These are phyloP conservation scores for Dactylonectria macrodidyma DNA, from an alignment of 2,329 filamentous ascomycete species.

Conservation along the genomic window DNA sequence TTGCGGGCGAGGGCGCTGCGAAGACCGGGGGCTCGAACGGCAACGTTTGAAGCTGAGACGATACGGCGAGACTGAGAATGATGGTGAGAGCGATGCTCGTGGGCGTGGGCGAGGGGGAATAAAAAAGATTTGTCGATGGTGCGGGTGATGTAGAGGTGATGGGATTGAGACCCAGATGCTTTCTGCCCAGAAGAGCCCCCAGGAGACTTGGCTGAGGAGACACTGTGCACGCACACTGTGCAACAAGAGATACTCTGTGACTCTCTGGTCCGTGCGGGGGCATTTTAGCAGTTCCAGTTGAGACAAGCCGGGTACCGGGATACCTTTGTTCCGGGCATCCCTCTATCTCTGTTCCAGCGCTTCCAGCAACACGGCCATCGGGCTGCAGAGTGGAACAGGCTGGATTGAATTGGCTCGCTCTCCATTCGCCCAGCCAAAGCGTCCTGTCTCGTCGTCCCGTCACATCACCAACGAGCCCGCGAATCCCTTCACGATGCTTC, in stretches of 20 bases:
- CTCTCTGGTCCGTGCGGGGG: slow-evolving; percentile 39
- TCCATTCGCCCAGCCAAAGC: slow-evolving; percentile 46
- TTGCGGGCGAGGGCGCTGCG: slow-evolving; percentile 24
- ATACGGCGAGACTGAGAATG: slow-evolving; percentile 5
- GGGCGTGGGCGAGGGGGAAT: neutral
- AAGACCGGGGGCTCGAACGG: slow-evolving; percentile 26
- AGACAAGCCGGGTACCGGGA: slow-evolving; percentile 37
- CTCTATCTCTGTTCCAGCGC: slow-evolving; percentile 22
- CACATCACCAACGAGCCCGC: slow-evolving; percentile 44
- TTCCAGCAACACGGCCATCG: neutral
- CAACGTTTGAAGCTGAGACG: slow-evolving; percentile 9
- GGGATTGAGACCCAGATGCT: slow-evolving; percentile 27
- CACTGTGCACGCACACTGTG: slow-evolving; percentile 24
- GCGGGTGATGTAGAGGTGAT: slow-evolving; percentile 6
- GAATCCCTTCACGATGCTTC: slow-evolving; percentile 54
- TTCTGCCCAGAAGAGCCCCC: slow-evolving; percentile 33
- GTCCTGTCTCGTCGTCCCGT: slow-evolving; percentile 35
- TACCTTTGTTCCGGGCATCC: slow-evolving; percentile 42
- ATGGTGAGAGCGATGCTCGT: slow-evolving; percentile 13
- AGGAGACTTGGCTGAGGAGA: neutral
- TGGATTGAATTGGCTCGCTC: slow-evolving; percentile 51
- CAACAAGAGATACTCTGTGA: slow-evolving; percentile 8
- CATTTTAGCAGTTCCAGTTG: slow-evolving; percentile 9
- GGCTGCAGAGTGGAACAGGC: slow-evolving; percentile 29
- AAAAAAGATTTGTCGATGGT: neutral